phyloP scores from a whole-genome alignment of 2,329 filamentous ascomycete species.

The Tothia fuscella region DNA sequence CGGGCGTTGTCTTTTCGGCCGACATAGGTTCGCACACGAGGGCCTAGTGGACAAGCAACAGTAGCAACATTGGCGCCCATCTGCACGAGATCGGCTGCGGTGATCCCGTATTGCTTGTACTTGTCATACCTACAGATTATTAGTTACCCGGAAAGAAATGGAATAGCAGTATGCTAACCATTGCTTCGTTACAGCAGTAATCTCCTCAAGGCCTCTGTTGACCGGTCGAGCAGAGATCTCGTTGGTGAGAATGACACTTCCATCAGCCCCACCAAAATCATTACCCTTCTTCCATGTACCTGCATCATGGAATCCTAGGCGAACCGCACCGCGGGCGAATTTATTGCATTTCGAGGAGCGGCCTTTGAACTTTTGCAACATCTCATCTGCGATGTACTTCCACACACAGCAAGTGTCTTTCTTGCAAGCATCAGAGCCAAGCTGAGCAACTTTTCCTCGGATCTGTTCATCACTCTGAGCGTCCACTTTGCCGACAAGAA shows the following conservation, averaged over 20 bases:
- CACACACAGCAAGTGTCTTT: conserved; percentile 24
- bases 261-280: conserved; percentile 22
- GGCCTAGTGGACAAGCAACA: conserved; percentile 27
- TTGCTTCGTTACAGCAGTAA: conserved; percentile 20
- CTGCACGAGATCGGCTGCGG: conserved; percentile 28
- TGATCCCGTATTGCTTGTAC: conserved; percentile 23
- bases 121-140: conserved; percentile 14
- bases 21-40: conserved; percentile 24
- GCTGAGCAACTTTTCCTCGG: conserved; percentile 14
- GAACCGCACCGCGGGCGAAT: conserved; percentile 23
- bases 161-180: not conserved
- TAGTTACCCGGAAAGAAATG: not conserved
- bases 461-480: conserved; percentile 18
- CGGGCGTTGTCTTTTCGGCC: conserved; percentile 26
- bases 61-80: conserved; percentile 26
- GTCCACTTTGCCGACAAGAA: conserved; percentile 19
- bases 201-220: conserved; percentile 20
- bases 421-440: conserved; percentile 23
- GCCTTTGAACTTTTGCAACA: conserved; percentile 18
- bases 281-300: conserved; percentile 21
- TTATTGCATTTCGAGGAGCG: conserved; percentile 21
- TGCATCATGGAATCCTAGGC: conserved; percentile 25
- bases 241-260: conserved; percentile 22
- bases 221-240: conserved; percentile 17
- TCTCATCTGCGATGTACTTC: conserved; percentile 22